phyloP scores from a whole-genome alignment of 106 monocot genomes.

The Alisma plantagoaquatica region DNA sequence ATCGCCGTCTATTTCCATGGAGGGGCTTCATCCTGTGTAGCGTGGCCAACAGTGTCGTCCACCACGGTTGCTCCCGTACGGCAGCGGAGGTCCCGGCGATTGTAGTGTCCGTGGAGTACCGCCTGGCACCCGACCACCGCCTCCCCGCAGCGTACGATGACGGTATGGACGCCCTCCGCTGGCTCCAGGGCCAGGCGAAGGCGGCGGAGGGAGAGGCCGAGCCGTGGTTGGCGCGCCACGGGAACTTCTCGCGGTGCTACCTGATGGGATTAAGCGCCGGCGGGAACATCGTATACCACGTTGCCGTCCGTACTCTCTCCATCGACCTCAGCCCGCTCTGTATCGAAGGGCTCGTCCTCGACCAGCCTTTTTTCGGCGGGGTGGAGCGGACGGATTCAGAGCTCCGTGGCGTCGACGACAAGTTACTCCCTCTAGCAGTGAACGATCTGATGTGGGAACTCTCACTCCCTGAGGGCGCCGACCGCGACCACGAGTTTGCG shows the following conservation, averaged over 20 bases:
- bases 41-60: conserved; percentile 26
- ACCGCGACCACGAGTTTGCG: too few relatives aligned
- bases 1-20: conserved; percentile 59
- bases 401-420: too few relatives aligned
- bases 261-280: too few relatives aligned
- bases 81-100: conserved; percentile 31
- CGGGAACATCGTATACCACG: too few relatives aligned
- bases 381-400: too few relatives aligned
- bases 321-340: too few relatives aligned
- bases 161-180: conserved; percentile 23
- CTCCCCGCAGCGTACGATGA: conserved; percentile 79
- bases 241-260: conserved; percentile 48
- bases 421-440: too few relatives aligned
- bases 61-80: conserved; percentile 31
- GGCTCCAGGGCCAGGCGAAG: conserved; percentile 20
- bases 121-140: conserved; percentile 55
- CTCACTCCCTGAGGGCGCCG: too few relatives aligned
- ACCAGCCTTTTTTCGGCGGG: too few relatives aligned
- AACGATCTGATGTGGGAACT: too few relatives aligned
- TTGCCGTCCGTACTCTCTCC: too few relatives aligned
- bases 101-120: conserved; percentile 58
- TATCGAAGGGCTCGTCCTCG: too few relatives aligned
- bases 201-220: background rate
- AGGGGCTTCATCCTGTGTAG: conserved; percentile 60
- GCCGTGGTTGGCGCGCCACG: conserved; percentile 18